Conservation (phyloP, 306 rosid species). For the Gynostemma pentaphyllum region DNA sequence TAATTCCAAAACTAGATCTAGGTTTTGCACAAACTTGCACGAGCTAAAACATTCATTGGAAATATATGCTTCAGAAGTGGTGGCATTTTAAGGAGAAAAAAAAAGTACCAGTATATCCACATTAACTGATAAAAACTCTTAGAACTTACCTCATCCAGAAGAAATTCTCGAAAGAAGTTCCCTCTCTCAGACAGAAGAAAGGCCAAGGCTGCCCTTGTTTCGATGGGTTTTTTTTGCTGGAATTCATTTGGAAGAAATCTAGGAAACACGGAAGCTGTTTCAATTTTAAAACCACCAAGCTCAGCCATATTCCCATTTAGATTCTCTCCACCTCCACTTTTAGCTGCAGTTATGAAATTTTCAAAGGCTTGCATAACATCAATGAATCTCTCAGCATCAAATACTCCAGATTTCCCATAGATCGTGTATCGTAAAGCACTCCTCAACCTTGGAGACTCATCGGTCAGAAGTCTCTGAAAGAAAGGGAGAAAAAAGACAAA, state of each 20-base stretch:
- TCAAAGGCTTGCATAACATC: slow-evolving; percentile 99
- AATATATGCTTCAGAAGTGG: not conserved
- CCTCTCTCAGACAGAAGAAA: slow-evolving; percentile 88
- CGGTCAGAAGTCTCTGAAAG: slow-evolving; percentile 84
- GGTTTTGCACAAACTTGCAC: too few relatives aligned
- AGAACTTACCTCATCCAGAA: slow-evolving; percentile 78
- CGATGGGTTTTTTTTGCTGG: slow-evolving; percentile 48
- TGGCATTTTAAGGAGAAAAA: not conserved
- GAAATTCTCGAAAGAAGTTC: slow-evolving; percentile 89
- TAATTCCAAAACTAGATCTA: too few relatives aligned
- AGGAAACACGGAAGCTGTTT: slow-evolving; percentile 33
- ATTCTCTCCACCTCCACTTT: slow-evolving; percentile 94
- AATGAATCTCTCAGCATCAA: slow-evolving; percentile 93
- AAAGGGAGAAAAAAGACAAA: slow-evolving; percentile 13
- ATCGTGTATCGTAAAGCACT: slow-evolving; percentile 84
- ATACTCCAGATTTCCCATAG: slow-evolving; percentile 89
- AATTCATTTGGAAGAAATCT: slow-evolving; percentile 30
- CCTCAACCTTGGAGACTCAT: slow-evolving; percentile 91
- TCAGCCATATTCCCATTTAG: slow-evolving; percentile 85
- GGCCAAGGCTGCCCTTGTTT: slow-evolving; percentile 88
- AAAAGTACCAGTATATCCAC: not conserved
- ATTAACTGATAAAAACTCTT: slow-evolving; percentile 5
- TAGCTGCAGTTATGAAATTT: slow-evolving; percentile 89
- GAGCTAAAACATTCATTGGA: not conserved
- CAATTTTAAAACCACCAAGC: slow-evolving; percentile 50